A percentile compares a stretch with the other conserved stretches of the same genome.
These are phyloP conservation scores for Acer negundo DNA, from an alignment of 345 rosid species.

Conservation along the genomic window DNA sequence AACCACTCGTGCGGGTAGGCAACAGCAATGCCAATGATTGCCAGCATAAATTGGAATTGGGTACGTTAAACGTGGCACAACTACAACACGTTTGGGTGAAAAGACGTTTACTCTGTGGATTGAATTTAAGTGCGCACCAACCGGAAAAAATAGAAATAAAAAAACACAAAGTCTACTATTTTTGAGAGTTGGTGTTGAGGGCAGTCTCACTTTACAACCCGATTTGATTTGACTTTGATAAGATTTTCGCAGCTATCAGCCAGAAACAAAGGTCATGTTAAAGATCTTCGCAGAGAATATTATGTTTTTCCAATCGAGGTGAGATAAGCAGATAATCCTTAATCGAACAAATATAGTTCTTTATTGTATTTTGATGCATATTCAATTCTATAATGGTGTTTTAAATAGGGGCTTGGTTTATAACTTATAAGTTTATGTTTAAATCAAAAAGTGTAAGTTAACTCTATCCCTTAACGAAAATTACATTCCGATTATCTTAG, in stretches of 20 bases:
- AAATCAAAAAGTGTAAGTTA: too few species aligned
- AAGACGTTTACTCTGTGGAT: not conserved
- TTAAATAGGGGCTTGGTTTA: too few species aligned
- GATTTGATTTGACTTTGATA: slow-evolving; percentile 2
- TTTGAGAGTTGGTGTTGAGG: not conserved
- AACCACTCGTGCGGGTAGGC: slow-evolving; percentile 42
- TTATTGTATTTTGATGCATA: too few species aligned
- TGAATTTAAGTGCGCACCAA: not conserved
- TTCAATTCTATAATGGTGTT: too few species aligned
- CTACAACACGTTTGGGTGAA: slow-evolving; percentile 22
- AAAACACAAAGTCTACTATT: not conserved
- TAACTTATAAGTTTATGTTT: too few species aligned
- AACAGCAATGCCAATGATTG: slow-evolving; percentile 32
- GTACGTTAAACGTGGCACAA: slow-evolving; percentile 10
- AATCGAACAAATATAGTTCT: too few species aligned
- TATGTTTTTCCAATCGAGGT: too few species aligned
- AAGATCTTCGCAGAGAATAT: not conserved
- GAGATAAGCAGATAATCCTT: too few species aligned
- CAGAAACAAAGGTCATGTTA: not conserved
- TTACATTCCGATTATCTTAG: too few species aligned
- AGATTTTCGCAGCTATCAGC: not conserved
- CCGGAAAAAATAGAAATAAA: not conserved
- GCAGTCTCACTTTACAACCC: slow-evolving; percentile 16
- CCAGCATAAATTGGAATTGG: not conserved
- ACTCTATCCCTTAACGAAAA: too few species aligned